These are phyloP conservation scores for Pichia phayaonensis DNA, from an alignment of 805 yeast genomes.

Conservation along the genomic window DNA sequence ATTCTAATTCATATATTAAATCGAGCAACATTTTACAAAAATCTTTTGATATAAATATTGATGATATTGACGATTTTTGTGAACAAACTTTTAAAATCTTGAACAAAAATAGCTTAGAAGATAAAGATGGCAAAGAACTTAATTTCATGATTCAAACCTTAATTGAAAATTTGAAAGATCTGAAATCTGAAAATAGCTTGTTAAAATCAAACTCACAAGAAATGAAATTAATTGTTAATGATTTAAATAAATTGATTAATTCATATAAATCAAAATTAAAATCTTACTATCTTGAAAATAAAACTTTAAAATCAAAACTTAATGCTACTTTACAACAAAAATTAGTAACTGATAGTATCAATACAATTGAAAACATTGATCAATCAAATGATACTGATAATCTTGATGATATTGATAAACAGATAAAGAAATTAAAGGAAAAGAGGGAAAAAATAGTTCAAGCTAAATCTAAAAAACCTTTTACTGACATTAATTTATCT, in stretches of 20 bases:
- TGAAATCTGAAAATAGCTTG: conserved; percentile 3
- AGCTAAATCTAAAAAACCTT: neutral
- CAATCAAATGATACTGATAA: neutral
- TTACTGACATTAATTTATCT: neutral
- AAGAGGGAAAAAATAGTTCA: conserved; percentile 4
- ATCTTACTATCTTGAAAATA: conserved; percentile 8
- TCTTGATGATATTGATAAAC: conserved; percentile 5
- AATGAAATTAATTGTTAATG: conserved; percentile 20
- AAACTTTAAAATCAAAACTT: conserved; percentile 3
- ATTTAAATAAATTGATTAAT: conserved; percentile 12
- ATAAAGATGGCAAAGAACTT: conserved; percentile 11
- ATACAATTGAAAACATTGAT: neutral
- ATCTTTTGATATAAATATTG: neutral
- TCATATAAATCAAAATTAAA: conserved; percentile 13
- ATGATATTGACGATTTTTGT: conserved; percentile 3
- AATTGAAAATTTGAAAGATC: conserved; percentile 3
- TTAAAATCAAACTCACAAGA: conserved; percentile 12
- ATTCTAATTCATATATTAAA: neutral
- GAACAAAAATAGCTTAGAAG: conserved; percentile 4
- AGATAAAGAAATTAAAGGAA: conserved; percentile 6
- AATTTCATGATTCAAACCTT: conserved; percentile 6
- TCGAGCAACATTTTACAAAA: neutral
- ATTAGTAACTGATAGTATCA: neutral
- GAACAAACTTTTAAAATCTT: conserved; percentile 7
- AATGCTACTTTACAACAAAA: neutral